A percentile compares a stretch with the other conserved stretches of the same genome.
Evolutionary conservation across 2,329 filamentous ascomycete species (phyloP).

Genomic region (Pseudonectria foliicola): DNA sequence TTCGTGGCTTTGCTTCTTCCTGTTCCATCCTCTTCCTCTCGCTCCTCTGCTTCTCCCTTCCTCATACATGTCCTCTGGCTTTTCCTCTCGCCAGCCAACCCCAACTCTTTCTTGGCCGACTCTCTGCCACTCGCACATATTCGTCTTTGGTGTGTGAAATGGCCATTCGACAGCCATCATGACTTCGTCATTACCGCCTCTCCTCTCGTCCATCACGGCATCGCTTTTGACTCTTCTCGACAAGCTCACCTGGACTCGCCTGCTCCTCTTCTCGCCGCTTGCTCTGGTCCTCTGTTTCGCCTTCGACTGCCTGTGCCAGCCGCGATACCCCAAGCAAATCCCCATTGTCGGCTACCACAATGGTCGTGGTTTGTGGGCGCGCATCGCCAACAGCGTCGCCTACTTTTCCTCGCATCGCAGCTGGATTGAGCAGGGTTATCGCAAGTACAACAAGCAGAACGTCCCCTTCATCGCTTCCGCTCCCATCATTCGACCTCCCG

Average conservation of each 20-base stretch:
- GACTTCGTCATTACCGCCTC: background rate
- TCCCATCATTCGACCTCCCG: conserved; percentile 32
- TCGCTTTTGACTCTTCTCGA: conserved; percentile 12
- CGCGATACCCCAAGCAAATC: conserved; percentile 32
- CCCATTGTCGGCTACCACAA: conserved; percentile 34
- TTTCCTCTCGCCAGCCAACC: too few species aligned
- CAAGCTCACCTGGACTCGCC: conserved; percentile 23
- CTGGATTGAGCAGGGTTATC: conserved; percentile 38
- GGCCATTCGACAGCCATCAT: too few species aligned
- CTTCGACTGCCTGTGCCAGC: conserved; percentile 32
- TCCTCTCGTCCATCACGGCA: background rate
- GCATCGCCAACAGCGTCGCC: conserved; percentile 32
- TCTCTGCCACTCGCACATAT: too few species aligned
- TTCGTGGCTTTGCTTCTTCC: too few species aligned
- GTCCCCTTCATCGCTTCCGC: conserved; percentile 36
- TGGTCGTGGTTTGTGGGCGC: conserved; percentile 26
- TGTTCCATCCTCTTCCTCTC: too few species aligned
- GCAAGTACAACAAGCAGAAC: conserved; percentile 36
- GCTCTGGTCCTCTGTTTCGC: conserved; percentile 33
- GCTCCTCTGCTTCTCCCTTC: too few species aligned
- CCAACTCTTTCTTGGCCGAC: too few species aligned
- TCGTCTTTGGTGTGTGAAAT: too few species aligned
- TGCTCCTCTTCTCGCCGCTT: conserved; percentile 20
- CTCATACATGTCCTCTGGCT: too few species aligned
- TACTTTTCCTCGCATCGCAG: conserved; percentile 30